Evolutionary conservation across 345 rosid genomes (phyloP), one percentile per base, ranked within the genome.

Genomic region (Isatis tinctoria): DNA sequence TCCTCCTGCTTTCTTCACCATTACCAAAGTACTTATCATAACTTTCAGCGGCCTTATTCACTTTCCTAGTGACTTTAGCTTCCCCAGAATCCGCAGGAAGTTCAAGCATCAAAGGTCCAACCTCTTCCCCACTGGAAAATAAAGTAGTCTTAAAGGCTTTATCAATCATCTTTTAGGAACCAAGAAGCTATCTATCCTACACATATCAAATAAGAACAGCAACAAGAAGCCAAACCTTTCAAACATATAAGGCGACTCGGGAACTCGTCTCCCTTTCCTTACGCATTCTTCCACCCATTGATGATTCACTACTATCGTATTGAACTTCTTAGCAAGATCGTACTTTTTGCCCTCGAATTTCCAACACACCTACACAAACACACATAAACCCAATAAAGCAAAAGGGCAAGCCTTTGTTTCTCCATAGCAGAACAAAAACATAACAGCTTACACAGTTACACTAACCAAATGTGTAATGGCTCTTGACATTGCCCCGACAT

Each of bases 331-430:
- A 1, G 97, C 92, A 39, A 90, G 87, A 22, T 75, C 62, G 26
- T 86, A 87, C 68, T 95, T 95, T 68, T 67, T 79, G 1, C 99
- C 98, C 60, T 90, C 91, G 30, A 87, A 90, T 76, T 81, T 82
- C 96, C 97, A 79, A 64, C 99, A 92, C 3, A 95, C 86, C 97
- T 95, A 73, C 56, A n/a, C n/a, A n/a, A n/a, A n/a, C n/a, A 72
- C 59, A 72, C 47, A 39, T 22, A 54, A 13, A 39, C 45, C 53
- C 58, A 64, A 26, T n/a, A 1, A 68, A 49, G 40, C 8, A 17
- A 33, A 60, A 63, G 73, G 24, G 44, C 4, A 14, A 18, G 69
- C 35, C 36, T 63, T 65, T 9, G 44, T 49, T 5, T 51, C 13
- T 11, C 60, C 59, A 0, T 10, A 33, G 48, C 10, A 56, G 14